Evolutionary conservation across 176 grass and related monocot genomes (phyloP).

Genomic region (Lolium rigidum): DNA sequence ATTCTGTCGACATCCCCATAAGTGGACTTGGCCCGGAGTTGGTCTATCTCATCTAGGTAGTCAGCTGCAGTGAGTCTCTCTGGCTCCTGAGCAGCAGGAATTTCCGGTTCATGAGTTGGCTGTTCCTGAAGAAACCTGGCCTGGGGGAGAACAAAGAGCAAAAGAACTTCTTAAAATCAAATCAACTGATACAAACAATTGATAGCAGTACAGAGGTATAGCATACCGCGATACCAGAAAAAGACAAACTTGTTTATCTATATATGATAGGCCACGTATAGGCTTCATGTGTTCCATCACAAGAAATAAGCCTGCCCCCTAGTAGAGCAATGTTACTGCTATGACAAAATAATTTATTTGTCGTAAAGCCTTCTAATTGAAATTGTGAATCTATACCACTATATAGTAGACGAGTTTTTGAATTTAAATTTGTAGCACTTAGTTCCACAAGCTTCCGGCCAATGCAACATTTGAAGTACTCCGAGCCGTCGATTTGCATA

Average conservation of each 20-base stretch:
- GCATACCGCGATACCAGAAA: background rate
- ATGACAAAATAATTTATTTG: background rate
- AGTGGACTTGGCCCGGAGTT: constrained; percentile 57
- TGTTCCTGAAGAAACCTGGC: constrained; percentile 68
- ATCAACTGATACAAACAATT: constrained; percentile 24
- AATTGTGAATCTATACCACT: too few relatives aligned
- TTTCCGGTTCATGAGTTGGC: constrained; percentile 39
- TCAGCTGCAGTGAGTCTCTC: constrained; percentile 62
- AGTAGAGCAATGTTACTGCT: background rate
- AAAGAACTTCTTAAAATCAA: constrained; percentile 35
- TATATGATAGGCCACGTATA: background rate
- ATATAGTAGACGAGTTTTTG: too few relatives aligned
- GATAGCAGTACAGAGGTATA: background rate
- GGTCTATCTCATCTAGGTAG: constrained; percentile 81
- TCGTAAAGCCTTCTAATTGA: background rate
- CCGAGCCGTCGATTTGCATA: too few relatives aligned
- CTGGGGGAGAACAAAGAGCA: constrained; percentile 49
- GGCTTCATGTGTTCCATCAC: background rate
- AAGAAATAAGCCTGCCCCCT: background rate
- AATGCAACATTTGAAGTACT: too few relatives aligned
- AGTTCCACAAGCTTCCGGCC: too few relatives aligned
- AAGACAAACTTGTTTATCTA: background rate
- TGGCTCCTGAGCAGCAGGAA: constrained; percentile 41
- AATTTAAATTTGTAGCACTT: too few relatives aligned
- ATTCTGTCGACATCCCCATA: constrained; percentile 73